Evolutionary conservation across 805 yeast genomes (phyloP).

Genomic region (Maudiozyma saulgeensis): DNA sequence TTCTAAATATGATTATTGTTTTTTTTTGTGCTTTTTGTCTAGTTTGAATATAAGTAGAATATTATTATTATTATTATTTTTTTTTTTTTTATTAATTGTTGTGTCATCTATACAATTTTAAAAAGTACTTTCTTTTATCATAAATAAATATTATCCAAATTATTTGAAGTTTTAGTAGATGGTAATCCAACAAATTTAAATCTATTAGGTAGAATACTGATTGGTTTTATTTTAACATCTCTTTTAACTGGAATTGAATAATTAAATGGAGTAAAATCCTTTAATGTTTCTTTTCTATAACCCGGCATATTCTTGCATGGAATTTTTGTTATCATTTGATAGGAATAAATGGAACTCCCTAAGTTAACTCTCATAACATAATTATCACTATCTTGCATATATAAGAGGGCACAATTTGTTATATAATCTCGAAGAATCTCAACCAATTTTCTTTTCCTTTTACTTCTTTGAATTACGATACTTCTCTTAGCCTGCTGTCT

Average conservation of each 20-base stretch:
- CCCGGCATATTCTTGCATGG: background rate
- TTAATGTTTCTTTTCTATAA: background rate
- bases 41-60: background rate
- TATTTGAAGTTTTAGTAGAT: background rate
- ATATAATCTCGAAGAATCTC: background rate
- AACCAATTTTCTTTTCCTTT: background rate
- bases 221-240: background rate
- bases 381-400: background rate
- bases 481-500: background rate
- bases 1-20: background rate
- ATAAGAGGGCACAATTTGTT: background rate
- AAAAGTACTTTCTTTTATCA: too few relatives aligned
- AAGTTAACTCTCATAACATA: background rate
- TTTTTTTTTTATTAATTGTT: too few relatives aligned
- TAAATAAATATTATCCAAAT: background rate
- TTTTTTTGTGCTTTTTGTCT: background rate
- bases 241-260: background rate
- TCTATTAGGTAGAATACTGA: background rate
- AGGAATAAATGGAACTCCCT: background rate
- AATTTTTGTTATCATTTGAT: background rate
- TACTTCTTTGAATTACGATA: background rate
- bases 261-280: background rate
- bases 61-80: too few relatives aligned
- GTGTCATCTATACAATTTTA: too few relatives aligned
- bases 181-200: background rate